Evolutionary conservation across 805 yeast genomes (phyloP), one percentile per base, ranked within the genome.

Genomic region (Candida peoriensis): DNA sequence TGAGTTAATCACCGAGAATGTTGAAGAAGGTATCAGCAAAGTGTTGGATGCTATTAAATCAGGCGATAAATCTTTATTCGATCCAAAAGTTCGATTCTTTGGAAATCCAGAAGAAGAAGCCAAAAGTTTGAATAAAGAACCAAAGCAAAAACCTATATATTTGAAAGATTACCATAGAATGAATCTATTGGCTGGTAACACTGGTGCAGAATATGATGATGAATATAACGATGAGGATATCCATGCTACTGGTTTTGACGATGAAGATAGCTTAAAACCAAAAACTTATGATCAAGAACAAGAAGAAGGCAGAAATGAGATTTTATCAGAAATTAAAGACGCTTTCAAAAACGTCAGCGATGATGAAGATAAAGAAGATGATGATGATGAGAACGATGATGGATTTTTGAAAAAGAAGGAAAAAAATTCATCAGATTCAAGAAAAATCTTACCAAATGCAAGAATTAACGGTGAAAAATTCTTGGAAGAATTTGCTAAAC

Each of bases 121-220:
- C 4, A 67, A 66, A 15, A 60, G 45, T 4, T 23, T 37, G 5
- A 14, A 41, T 24, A 60, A 46, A n/a, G 52, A 37, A 1, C 42
- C 42, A 3, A 39, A 56, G 41, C 68, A 72, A 10, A 85, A 84
- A 54, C 96, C 97, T 8, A 67, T 93, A 37, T 86, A 81, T 56
- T 72, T 93, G 58, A 88, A 89, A 48, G 98, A 93, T 57, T 93
- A 89, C 53, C 97, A 93, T 55, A 72, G 97, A 57, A 75, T 76
- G 77, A 82, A 78, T 46, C 59, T 89, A 23, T 63, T 93, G n/a
- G 67, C 78, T 4, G 90, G 89, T 9, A 22, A 41, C 15, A 15
- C 76, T 14, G 71, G 68, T 27, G 74, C 72, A 16, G 68, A 66
- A 25, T 68, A 67, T 19, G 78, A 70, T n/a, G 76, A 74, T 14